phyloP scores from a whole-genome alignment of 768 basidiomycete species.

The Kwoniella heveanensis region DNA sequence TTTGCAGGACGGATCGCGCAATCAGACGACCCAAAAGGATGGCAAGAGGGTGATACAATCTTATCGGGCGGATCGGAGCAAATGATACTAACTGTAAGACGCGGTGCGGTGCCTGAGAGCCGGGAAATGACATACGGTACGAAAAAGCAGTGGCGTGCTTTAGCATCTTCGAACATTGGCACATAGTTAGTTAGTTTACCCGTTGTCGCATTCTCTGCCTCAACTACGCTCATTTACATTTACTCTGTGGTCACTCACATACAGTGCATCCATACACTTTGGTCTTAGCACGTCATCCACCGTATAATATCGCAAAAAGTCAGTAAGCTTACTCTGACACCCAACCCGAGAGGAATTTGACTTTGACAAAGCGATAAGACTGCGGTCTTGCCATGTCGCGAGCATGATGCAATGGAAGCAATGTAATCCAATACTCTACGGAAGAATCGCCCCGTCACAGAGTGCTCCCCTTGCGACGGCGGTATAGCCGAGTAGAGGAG shows the following conservation, averaged over 20 bases:
- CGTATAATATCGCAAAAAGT: background rate
- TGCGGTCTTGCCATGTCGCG: background rate
- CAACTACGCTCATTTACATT: too few species aligned
- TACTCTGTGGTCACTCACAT: too few species aligned
- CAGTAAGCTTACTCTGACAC: background rate
- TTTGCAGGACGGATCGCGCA: background rate
- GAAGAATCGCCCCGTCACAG: background rate
- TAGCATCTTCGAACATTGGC: background rate
- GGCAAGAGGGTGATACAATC: background rate
- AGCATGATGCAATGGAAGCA: conserved; percentile 3
- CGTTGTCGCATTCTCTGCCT: too few species aligned
- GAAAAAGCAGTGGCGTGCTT: background rate
- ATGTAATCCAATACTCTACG: too few species aligned
- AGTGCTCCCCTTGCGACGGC: too few species aligned
- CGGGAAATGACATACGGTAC: too few species aligned
- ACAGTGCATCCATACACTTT: background rate
- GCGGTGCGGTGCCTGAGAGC: background rate
- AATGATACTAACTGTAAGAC: too few species aligned
- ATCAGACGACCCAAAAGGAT: background rate
- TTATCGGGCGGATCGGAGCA: conserved; percentile 1
- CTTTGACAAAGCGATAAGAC: background rate
- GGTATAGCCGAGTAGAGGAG: too few species aligned
- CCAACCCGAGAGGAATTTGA: background rate
- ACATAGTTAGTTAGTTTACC: too few species aligned
- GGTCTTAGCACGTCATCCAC: background rate